Evolutionary conservation across 768 basidiomycete species (phyloP).

Genomic region (Leccinum obscurum): DNA sequence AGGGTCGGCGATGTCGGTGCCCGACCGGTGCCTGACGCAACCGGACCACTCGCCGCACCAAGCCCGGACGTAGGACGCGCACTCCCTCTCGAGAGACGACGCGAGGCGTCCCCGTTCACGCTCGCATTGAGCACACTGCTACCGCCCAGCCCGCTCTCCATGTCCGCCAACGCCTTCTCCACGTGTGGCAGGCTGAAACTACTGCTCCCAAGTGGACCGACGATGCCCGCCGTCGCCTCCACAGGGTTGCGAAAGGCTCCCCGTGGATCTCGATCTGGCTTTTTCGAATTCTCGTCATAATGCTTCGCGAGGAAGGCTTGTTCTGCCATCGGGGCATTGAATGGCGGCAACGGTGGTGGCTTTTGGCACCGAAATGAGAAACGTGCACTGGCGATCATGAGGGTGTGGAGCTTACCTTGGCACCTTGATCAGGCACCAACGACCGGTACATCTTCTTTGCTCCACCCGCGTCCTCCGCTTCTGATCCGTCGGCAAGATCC

Average conservation of each 20-base stretch:
- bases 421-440: slow-evolving; percentile 75
- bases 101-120: slow-evolving; percentile 36
- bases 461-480: slow-evolving; percentile 44
- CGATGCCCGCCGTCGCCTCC: slow-evolving; percentile 70
- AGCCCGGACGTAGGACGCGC: slow-evolving; percentile 38
- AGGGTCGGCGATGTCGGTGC: slow-evolving; percentile 42
- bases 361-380: slow-evolving; percentile 27
- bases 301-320: slow-evolving; percentile 90
- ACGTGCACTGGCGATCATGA: not conserved
- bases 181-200: slow-evolving; percentile 86
- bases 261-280: slow-evolving; percentile 86
- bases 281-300: slow-evolving; percentile 89
- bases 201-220: slow-evolving; percentile 89
- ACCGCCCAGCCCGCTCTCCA: slow-evolving; percentile 63
- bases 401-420: slow-evolving; percentile 51
- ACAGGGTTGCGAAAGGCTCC: slow-evolving; percentile 80
- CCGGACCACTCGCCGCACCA: slow-evolving; percentile 38
- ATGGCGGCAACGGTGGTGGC: slow-evolving; percentile 67
- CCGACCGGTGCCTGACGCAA: slow-evolving; percentile 32
- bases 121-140: slow-evolving; percentile 36
- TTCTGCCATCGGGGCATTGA: slow-evolving; percentile 83
- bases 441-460: slow-evolving; percentile 66
- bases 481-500: slow-evolving; percentile 55
- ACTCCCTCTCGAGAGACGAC: slow-evolving; percentile 33
- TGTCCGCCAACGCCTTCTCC: slow-evolving; percentile 82